Conservation (phyloP, 352 stramenopile species). For the Phytophthora idaei region DNA sequence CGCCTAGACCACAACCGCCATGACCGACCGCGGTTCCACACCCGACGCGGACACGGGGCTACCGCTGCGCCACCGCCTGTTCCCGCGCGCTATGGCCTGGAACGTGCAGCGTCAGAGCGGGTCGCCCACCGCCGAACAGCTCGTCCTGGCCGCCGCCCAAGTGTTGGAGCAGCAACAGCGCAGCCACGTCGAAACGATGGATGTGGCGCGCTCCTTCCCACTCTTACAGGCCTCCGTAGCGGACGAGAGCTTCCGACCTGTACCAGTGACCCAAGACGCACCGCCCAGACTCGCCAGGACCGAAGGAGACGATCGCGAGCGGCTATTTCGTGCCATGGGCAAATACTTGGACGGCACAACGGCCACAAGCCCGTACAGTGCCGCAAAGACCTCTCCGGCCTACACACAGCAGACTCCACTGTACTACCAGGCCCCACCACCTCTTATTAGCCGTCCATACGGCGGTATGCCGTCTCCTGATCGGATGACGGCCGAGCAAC, state of each 20-base stretch:
- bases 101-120: conserved; percentile 43
- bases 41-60: conserved; percentile 23
- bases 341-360: conserved; percentile 45
- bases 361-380: neutral
- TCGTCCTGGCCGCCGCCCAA: conserved; percentile 14
- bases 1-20: conserved; percentile 11
- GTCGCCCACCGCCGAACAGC: conserved; percentile 15
- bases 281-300: conserved; percentile 5
- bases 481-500: conserved; percentile 35
- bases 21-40: conserved; percentile 10
- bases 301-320: conserved; percentile 38
- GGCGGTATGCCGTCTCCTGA: conserved; percentile 32
- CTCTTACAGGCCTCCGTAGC: conserved; percentile 37
- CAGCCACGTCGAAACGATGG: conserved; percentile 14
- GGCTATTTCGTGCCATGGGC: conserved; percentile 58
- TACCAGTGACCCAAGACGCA: neutral
- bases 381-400: neutral
- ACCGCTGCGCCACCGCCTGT: conserved; percentile 58
- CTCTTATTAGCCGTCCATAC: conserved; percentile 9
- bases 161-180: conserved; percentile 14
- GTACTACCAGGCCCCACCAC: conserved; percentile 21
- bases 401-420: conserved; percentile 17
- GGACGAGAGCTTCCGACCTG: neutral
- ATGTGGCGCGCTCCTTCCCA: conserved; percentile 48
- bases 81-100: conserved; percentile 70